Evolutionary conservation across 2,329 filamentous ascomycete genomes (phyloP).

Genomic region (Aspergillus flavus): DNA sequence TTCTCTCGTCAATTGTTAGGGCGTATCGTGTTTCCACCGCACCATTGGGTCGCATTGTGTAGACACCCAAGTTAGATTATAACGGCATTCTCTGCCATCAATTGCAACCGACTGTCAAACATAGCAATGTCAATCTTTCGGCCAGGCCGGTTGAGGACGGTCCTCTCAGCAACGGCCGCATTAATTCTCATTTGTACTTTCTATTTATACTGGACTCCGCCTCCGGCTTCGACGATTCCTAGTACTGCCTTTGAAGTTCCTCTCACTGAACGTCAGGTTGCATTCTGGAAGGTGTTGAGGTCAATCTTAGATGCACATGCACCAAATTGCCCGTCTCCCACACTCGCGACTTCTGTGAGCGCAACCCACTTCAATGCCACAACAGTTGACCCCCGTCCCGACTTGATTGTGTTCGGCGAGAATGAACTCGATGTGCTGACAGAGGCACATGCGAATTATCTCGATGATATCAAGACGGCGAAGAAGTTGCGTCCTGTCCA

Average conservation of each 20-base stretch:
- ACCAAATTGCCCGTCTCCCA: conserved; percentile 34
- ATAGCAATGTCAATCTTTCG: conserved; percentile 30
- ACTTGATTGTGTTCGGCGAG: conserved; percentile 39
- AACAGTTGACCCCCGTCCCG: conserved; percentile 33
- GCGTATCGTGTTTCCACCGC: background rate
- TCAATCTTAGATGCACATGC: conserved; percentile 37
- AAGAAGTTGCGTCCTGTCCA: conserved; percentile 36
- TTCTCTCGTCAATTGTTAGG: background rate
- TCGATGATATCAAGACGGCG: conserved; percentile 35
- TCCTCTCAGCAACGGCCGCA: conserved; percentile 32
- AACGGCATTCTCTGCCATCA: background rate
- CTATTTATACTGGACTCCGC: conserved; percentile 41
- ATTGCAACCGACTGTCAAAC: background rate
- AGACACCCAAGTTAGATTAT: background rate
- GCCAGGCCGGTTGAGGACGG: conserved; percentile 31
- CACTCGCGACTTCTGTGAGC: conserved; percentile 25
- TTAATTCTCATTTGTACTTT: conserved; percentile 37
- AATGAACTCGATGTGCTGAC: conserved; percentile 38
- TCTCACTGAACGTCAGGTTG: conserved; percentile 37
- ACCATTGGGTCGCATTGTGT: background rate
- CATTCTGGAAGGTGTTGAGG: conserved; percentile 40
- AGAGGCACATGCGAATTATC: conserved; percentile 44
- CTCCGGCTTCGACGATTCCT: conserved; percentile 34
- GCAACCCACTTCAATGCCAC: conserved; percentile 35
- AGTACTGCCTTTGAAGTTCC: conserved; percentile 38